Percentiles rank a stretch among this genome's conserved stretches.
Evolutionary conservation across 1,284 basidiomycete genomes (phyloP).

Genomic region (Flammula alnicola): DNA sequence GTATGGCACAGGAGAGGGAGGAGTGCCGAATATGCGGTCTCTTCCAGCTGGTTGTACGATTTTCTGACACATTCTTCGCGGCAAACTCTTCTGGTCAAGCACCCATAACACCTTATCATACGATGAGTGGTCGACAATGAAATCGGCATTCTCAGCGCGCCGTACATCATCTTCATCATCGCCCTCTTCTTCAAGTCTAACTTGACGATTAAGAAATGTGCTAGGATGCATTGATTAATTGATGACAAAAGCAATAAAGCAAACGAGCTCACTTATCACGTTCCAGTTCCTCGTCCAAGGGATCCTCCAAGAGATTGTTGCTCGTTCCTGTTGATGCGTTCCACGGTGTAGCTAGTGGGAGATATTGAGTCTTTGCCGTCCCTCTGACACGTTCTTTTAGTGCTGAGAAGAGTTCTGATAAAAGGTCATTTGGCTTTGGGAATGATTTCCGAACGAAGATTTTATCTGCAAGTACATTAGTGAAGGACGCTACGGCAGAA

Average conservation of each 20-base stretch:
- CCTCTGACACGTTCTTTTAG: slow-evolving; percentile 74
- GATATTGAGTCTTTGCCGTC: slow-evolving; percentile 57
- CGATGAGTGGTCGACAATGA: slow-evolving; percentile 88
- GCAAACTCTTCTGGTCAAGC: slow-evolving; percentile 79
- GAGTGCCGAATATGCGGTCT: slow-evolving; percentile 81
- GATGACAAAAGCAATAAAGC: slow-evolving; percentile 6
- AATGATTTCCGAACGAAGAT: slow-evolving; percentile 26
- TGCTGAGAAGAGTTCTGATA: slow-evolving; percentile 58
- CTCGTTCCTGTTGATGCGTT: slow-evolving; percentile 44
- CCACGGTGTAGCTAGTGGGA: slow-evolving; percentile 63
- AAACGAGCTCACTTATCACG: slow-evolving; percentile 63
- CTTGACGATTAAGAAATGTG: slow-evolving; percentile 65
- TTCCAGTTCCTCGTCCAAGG: slow-evolving; percentile 67
- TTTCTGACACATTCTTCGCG: slow-evolving; percentile 84
- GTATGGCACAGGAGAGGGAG: slow-evolving; percentile 67
- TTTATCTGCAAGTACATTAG: slow-evolving; percentile 25
- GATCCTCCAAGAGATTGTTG: no score
- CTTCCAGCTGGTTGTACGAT: slow-evolving; percentile 87
- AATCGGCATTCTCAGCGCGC: slow-evolving; percentile 83
- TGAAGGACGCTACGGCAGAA: slow-evolving; percentile 1
- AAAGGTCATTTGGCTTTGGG: slow-evolving; percentile 48
- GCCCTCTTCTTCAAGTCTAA: slow-evolving; percentile 50
- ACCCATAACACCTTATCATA: slow-evolving; percentile 94
- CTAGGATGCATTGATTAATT: slow-evolving; percentile 42
- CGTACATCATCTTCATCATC: slow-evolving; percentile 73